Evolutionary conservation across 2,329 filamentous ascomycete genomes (phyloP).

Genomic region (Acrodontium crateriforme): DNA sequence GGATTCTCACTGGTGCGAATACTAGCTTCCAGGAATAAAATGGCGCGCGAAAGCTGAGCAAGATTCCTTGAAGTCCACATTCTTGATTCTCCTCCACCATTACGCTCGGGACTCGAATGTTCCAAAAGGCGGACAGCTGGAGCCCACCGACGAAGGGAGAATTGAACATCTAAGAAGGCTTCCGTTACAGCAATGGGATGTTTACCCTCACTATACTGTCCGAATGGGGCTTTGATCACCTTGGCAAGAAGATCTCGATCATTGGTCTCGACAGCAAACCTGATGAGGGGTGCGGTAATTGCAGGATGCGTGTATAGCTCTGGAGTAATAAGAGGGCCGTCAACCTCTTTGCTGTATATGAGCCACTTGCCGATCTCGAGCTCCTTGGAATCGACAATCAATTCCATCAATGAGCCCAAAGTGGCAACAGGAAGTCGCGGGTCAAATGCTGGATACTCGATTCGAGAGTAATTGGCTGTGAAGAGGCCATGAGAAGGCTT

Average conservation of each 20-base stretch:
- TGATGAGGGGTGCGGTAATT: constrained; percentile 39
- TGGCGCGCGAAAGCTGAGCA: constrained; percentile 4
- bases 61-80: too few species aligned
- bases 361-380: constrained; percentile 41
- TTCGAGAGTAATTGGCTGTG: constrained; percentile 18
- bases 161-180: constrained; percentile 29
- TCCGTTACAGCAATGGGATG: too few species aligned
- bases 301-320: constrained; percentile 32
- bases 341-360: constrained; percentile 37
- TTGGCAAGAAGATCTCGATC: constrained; percentile 25
- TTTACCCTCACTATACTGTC: constrained; percentile 3
- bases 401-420: constrained; percentile 37
- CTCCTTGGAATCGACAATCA: constrained; percentile 32
- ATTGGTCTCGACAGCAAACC: constrained; percentile 38
- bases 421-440: constrained; percentile 33
- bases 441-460: constrained; percentile 33
- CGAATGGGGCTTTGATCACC: constrained; percentile 9
- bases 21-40: constrained; percentile 1
- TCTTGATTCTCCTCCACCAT: too few species aligned
- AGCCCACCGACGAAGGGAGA: constrained; percentile 28
- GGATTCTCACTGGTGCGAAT: background rate
- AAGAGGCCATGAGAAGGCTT: constrained; percentile 7
- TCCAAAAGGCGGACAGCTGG: constrained; percentile 25
- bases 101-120: constrained; percentile 9
- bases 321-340: constrained; percentile 38